phyloP scores from a whole-genome alignment of 2,329 filamentous ascomycete species.

The Fusarium cicatricum region DNA sequence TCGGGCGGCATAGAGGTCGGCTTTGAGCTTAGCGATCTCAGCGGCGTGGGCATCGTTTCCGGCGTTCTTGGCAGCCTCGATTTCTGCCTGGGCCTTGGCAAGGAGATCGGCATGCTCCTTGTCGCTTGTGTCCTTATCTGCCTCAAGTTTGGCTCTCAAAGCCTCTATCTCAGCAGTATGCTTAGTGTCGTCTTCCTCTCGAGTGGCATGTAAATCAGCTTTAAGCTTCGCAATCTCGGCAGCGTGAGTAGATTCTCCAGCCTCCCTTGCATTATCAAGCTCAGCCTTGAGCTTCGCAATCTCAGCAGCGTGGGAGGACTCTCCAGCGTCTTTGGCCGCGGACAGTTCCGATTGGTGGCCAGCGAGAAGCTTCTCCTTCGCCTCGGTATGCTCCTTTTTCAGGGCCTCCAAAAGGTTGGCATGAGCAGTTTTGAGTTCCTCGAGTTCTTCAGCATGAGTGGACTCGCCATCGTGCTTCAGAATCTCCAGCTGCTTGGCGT shows the following conservation, averaged over 20 bases:
- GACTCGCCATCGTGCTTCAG: constrained; percentile 54
- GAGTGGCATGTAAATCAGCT: constrained; percentile 38
- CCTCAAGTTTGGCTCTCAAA: constrained; percentile 53
- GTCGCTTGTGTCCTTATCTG: constrained; percentile 53
- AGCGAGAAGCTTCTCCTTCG: constrained; percentile 48
- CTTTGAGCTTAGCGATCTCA: constrained; percentile 45
- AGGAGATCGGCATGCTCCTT: constrained; percentile 44
- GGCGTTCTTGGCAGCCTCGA: constrained; percentile 44
- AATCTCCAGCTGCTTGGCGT: constrained; percentile 59
- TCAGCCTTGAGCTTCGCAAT: constrained; percentile 40
- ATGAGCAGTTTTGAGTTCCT: constrained; percentile 55
- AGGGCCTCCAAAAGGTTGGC: constrained; percentile 53
- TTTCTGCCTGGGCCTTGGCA: constrained; percentile 44
- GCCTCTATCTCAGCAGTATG: constrained; percentile 50
- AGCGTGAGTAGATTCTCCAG: constrained; percentile 40
- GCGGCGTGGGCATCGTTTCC: constrained; percentile 43
- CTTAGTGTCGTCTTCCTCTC: constrained; percentile 41
- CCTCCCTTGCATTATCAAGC: constrained; percentile 45
- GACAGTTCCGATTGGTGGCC: constrained; percentile 45
- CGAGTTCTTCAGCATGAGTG: constrained; percentile 51
- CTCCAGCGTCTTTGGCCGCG: constrained; percentile 43
- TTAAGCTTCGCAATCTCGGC: constrained; percentile 42
- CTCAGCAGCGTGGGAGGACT: constrained; percentile 43
- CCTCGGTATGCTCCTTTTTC: constrained; percentile 50
- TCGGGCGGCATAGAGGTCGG: constrained; percentile 43